A percentile compares a stretch with the other conserved stretches of the same genome.
These are phyloP conservation scores for Rosellinia necatrix DNA, from an alignment of 2,329 filamentous ascomycete genomes.

Conservation along the genomic window DNA sequence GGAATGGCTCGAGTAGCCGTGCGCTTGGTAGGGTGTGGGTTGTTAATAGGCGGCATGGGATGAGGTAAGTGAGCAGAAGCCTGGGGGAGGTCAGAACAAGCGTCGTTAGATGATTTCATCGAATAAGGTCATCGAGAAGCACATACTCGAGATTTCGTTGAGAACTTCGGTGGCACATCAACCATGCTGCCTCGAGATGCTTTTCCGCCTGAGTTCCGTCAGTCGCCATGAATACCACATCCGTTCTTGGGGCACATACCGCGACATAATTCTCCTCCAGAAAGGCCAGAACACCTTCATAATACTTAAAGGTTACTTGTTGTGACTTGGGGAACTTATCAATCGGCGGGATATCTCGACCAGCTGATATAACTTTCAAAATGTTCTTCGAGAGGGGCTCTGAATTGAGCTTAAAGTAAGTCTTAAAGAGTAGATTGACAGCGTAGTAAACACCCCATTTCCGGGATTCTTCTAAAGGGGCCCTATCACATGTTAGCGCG, in stretches of 20 bases:
- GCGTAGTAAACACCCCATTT: slow-evolving; percentile 99
- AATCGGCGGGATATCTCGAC: slow-evolving; percentile 79
- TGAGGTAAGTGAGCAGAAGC: slow-evolving; percentile 90
- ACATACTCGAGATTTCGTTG: slow-evolving; percentile 79
- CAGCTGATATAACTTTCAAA: slow-evolving; percentile 79
- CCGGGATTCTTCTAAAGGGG: slow-evolving; percentile 82
- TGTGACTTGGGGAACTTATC: slow-evolving; percentile 85
- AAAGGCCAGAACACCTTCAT: slow-evolving; percentile 90
- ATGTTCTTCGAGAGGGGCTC: slow-evolving; percentile 90
- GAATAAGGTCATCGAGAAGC: slow-evolving; percentile 22
- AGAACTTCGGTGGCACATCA: slow-evolving; percentile 75
- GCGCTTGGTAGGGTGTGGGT: slow-evolving; percentile 80
- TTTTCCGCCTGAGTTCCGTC: slow-evolving; percentile 67
- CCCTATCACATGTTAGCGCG: slow-evolving; percentile 54
- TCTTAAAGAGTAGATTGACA: slow-evolving; percentile 95
- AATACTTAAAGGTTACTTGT: slow-evolving; percentile 95
- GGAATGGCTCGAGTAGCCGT: slow-evolving; percentile 73
- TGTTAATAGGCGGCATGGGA: slow-evolving; percentile 89
- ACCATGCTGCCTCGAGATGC: slow-evolving; percentile 78
- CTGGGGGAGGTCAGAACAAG: slow-evolving; percentile 48
- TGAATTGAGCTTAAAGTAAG: slow-evolving; percentile 94
- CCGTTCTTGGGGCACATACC: slow-evolving; percentile 49
- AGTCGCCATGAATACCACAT: slow-evolving; percentile 2
- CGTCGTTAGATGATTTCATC: too few species aligned
- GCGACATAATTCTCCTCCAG: slow-evolving; percentile 89